Evolutionary conservation across 345 rosid species (phyloP), one percentile per base, ranked within the genome.

Genomic region (Eucalyptus urophylla): DNA sequence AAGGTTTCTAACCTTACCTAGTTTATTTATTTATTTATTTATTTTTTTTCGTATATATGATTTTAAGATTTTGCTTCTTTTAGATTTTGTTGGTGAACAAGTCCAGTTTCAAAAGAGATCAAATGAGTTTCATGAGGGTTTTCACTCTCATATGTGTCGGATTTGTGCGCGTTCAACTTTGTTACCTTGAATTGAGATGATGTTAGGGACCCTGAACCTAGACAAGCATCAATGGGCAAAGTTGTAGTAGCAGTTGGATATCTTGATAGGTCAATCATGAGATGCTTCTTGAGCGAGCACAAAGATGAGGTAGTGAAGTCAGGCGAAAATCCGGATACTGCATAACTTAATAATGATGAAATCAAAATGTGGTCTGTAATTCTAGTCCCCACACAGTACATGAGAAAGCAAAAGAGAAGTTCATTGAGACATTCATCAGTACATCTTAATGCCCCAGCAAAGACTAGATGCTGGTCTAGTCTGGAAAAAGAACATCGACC

Each of bases 191-290:
- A 53, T 19, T 53, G 25, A 53, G 1, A 19, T 56, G 29, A 24
- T 56, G 0, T 9, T 5, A 11, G 0, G 0, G 13, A 24, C 29
- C 1, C 3, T 0, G 1, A 9, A 56, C 27, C 29, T 56, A 56
- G 62, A 11, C 11, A 2, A 53, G 58, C 11, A 19, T 8, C 58
- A 53, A 8, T 53, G 25, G 40, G 14, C 81, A 33, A 43, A 33
- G 81, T 40, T 2, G 16, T 17, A 8, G 6, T 19, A 51, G 56
- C 4, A 22, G 43, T 16, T 16, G 25, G 60, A 69, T 22, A 69
- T 9, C 37, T 69, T 69, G 13, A 69, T 69, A 31, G 24, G 80
- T 33, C 44, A 29, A n/a, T 65, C 37, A 72, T 19, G 3, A 72
- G 81, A 37, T 5, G 14, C 60, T 54, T 22, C 60, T 21, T 4